A percentile compares a stretch with the other conserved stretches of the same genome.
Conservation (phyloP, 176 grass and related monocot species). For the Cenchrus americanus region DNA sequence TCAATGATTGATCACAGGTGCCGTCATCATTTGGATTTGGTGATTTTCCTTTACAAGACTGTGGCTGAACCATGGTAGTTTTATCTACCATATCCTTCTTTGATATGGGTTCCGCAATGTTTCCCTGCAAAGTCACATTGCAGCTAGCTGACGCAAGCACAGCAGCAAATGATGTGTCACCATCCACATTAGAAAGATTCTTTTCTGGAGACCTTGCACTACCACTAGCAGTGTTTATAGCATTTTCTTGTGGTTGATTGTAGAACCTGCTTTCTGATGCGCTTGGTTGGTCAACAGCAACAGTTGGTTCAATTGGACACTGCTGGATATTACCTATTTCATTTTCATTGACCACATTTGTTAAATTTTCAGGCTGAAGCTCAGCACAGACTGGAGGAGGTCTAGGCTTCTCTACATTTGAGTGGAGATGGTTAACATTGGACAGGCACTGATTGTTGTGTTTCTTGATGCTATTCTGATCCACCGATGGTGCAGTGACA, state of each 20-base stretch:
- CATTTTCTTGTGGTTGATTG: conserved; percentile 25
- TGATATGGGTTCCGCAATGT: conserved; percentile 26
- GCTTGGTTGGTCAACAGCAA: not conserved
- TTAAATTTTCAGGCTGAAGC: conserved; percentile 36
- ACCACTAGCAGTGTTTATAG: conserved; percentile 12
- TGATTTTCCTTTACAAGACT: conserved; percentile 21
- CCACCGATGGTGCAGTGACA: conserved; percentile 14
- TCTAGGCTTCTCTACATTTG: conserved; percentile 28
- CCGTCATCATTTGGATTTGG: conserved; percentile 26
- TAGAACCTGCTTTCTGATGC: conserved; percentile 19
- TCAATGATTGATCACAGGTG: conserved; percentile 32
- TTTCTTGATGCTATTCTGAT: conserved; percentile 23
- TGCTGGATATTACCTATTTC: conserved; percentile 23
- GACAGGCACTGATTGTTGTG: conserved; percentile 26
- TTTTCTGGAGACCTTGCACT: conserved; percentile 10
- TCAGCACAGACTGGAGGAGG: conserved; percentile 20
- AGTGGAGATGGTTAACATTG: conserved; percentile 23
- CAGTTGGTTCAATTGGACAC: not conserved
- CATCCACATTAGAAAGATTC: conserved; percentile 32
- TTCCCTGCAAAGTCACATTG: conserved; percentile 7
- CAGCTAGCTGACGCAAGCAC: conserved; percentile 22
- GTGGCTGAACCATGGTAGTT: conserved; percentile 19
- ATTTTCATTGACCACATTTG: conserved; percentile 15
- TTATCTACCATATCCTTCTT: conserved; percentile 19
- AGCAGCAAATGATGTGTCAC: conserved; percentile 4